phyloP scores from a whole-genome alignment of 352 stramenopile species.

The Globisporangium iwayamae region DNA sequence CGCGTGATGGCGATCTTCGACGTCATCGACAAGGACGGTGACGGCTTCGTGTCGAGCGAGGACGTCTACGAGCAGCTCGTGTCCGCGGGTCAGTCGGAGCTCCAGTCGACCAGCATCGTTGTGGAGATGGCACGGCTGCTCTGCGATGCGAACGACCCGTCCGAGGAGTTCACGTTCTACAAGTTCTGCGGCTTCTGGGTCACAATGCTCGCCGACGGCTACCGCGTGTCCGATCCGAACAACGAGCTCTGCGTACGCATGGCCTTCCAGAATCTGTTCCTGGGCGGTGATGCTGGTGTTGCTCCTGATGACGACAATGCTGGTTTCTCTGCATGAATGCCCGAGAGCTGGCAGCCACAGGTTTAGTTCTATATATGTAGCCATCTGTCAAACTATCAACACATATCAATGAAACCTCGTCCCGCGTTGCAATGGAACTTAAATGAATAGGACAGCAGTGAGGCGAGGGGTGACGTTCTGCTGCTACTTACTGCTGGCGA shows the following conservation, averaged over 20 bases:
- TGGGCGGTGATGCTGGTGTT: slow-evolving; percentile 12
- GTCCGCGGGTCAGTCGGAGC: slow-evolving; percentile 26
- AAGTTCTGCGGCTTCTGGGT: slow-evolving; percentile 53
- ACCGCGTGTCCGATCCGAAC: slow-evolving; percentile 31
- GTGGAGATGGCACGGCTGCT: slow-evolving; percentile 40
- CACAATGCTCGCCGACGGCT: slow-evolving; percentile 41
- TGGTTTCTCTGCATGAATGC: background rate
- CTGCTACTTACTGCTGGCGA: too few relatives aligned
- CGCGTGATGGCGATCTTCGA: slow-evolving; percentile 38
- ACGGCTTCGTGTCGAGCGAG: slow-evolving; percentile 44
- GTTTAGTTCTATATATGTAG: background rate
- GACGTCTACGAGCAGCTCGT: slow-evolving; percentile 43
- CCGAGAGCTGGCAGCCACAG: too few relatives aligned
- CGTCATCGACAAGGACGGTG: slow-evolving; percentile 39
- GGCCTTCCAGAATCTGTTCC: slow-evolving; percentile 38
- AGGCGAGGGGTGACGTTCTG: too few relatives aligned
- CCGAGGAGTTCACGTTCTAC: slow-evolving; percentile 51
- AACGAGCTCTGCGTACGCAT: slow-evolving; percentile 38
- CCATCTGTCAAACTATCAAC: background rate
- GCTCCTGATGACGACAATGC: background rate
- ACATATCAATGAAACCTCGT: background rate
- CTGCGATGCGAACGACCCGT: slow-evolving; percentile 37
- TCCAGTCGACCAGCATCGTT: slow-evolving; percentile 30
- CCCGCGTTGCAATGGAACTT: background rate
- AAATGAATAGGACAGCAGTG: too few relatives aligned